phyloP scores from a whole-genome alignment of 768 basidiomycete species.

The Termitomyces sp. region DNA sequence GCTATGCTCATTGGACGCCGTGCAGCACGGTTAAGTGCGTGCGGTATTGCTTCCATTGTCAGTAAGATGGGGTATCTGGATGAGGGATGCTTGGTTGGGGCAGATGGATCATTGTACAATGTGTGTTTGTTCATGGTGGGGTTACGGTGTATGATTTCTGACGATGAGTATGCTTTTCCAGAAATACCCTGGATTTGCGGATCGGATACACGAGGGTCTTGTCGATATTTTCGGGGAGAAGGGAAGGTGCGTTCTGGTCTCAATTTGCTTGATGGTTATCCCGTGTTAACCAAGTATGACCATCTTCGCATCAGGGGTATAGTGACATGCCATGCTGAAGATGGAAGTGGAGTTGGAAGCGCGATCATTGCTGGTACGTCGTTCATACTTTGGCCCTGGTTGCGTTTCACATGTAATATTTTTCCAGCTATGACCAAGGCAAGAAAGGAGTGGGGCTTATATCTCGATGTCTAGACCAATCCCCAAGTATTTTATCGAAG shows the following conservation, averaged over 20 bases:
- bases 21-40: constrained; percentile 87
- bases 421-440: constrained; percentile 82
- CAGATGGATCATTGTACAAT: constrained; percentile 94
- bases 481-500: not conserved
- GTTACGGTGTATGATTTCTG: not conserved
- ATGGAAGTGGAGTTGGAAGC: constrained; percentile 92
- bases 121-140: constrained; percentile 37
- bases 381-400: not conserved
- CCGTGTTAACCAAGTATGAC: not conserved
- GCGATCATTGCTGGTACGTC: constrained; percentile 82
- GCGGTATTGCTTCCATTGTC: constrained; percentile 96
- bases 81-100: constrained; percentile 83
- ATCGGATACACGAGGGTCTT: constrained; percentile 88
- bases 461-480: constrained; percentile 39
- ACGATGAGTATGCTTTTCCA: constrained; percentile 23
- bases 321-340: constrained; percentile 79
- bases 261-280: not conserved
- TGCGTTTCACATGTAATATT: not conserved
- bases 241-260: constrained; percentile 59
- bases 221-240: constrained; percentile 95
- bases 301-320: constrained; percentile 44
- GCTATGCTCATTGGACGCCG: constrained; percentile 86
- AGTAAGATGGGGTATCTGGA: constrained; percentile 93
- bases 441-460: constrained; percentile 64
- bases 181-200: constrained; percentile 98